Percentiles rank a stretch among this genome's conserved stretches.
These are phyloP conservation scores for Azolla pinnata DNA, from an alignment of 75 land plant species.

Conservation along the genomic window DNA sequence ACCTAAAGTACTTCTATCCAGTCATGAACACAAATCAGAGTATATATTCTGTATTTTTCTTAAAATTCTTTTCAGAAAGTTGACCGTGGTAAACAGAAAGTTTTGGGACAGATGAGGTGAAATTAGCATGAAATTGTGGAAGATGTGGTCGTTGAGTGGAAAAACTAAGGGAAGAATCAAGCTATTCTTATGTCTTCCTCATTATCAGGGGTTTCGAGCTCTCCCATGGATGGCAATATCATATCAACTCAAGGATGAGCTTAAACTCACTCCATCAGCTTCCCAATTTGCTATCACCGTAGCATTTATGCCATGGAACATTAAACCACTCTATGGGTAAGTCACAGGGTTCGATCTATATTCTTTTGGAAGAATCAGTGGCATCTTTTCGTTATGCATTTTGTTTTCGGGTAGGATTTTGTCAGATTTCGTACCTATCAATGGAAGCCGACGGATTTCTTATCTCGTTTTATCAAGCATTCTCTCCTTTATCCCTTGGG, in stretches of 20 bases:
- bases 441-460: slow-evolving; percentile 51
- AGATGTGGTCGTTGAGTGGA: not conserved
- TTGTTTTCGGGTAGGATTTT: slow-evolving; percentile 42
- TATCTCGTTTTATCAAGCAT: slow-evolving; percentile 56
- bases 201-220: slow-evolving; percentile 62
- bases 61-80: not conserved
- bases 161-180: not conserved
- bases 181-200: not conserved
- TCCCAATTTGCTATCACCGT: slow-evolving; percentile 63
- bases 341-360: too few relatives aligned
- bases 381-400: too few relatives aligned
- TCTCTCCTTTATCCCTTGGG: slow-evolving; percentile 74
- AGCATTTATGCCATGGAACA: slow-evolving; percentile 72
- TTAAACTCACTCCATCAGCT: slow-evolving; percentile 63
- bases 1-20: too few relatives aligned
- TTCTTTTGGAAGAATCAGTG: too few relatives aligned
- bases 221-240: slow-evolving; percentile 79
- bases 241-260: slow-evolving; percentile 63
- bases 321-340: slow-evolving; percentile 74
- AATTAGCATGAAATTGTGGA: not conserved
- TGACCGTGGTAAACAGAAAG: not conserved
- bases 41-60: not conserved
- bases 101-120: not conserved
- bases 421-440: slow-evolving; percentile 62
- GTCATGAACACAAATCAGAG: too few relatives aligned